phyloP scores from a whole-genome alignment of 257 asterid species.

The Salvia hispanica region DNA sequence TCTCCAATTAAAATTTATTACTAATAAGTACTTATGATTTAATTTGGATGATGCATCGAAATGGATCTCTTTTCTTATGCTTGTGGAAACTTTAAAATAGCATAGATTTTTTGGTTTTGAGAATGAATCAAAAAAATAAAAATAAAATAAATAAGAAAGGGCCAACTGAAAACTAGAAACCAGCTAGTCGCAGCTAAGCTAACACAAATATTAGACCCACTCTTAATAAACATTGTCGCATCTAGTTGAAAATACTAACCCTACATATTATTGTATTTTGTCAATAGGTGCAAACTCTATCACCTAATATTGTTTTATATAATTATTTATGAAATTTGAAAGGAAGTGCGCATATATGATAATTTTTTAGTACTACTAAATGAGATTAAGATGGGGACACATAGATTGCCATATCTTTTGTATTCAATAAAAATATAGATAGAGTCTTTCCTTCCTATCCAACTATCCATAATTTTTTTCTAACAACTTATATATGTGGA shows the following conservation, averaged over 20 bases:
- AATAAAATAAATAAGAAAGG: no score
- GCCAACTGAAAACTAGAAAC: no score
- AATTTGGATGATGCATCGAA: no score
- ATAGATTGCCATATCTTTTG: slow-evolving; percentile 22
- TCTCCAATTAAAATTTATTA: no score
- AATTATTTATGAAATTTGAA: neutral
- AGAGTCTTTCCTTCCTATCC: neutral
- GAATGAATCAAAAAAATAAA: no score
- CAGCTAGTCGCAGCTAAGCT: no score
- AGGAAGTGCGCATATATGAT: neutral
- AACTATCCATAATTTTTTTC: neutral
- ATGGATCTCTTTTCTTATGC: no score
- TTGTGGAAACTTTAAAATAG: no score
- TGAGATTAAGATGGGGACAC: slow-evolving; percentile 6
- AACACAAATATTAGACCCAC: no score
- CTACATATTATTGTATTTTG: neutral
- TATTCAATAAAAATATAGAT: neutral
- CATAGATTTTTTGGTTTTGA: no score
- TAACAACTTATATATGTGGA: neutral
- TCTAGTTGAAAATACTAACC: neutral
- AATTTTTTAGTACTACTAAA: neutral
- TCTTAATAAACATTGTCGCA: neutral
- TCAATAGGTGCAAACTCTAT: neutral
- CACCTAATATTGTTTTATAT: neutral
- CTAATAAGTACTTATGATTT: no score